Evolutionary conservation across 768 basidiomycete species (phyloP), one percentile per base, ranked within the genome.

Genomic region (Cubamyces sp.): DNA sequence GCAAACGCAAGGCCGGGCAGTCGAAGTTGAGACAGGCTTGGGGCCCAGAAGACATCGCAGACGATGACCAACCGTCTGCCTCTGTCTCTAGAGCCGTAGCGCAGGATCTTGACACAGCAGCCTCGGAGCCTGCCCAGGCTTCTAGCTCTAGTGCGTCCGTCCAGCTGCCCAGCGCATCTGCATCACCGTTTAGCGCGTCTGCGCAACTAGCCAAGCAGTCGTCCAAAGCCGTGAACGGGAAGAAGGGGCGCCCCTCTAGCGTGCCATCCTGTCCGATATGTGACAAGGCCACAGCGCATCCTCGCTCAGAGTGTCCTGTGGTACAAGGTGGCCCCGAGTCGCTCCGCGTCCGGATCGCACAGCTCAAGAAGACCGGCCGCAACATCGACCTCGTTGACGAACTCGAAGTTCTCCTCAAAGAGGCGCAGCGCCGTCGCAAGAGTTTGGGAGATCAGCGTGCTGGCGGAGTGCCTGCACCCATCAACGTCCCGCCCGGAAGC

Each of bases 271-370:
- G 86, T 62, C 80, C 79, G 42, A 72, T 84, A 21, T 87, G 86
- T 70, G 71, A 74, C 19, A 70, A 70, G 47, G 64, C 65, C 4
- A 79, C 82, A 7, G 74, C 76, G 41, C 87, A 88, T 63, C 72
- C 77, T 54, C 80, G 79, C n/a, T 76, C 76, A 52, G 70, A 70
- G 46, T 88, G 87, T 68, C 82, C 83, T 5, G 69, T 79, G 23
- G 74, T 87, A 25, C 60, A 74, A 25, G 76, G 75, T 40, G 82
- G 84, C 11, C 68, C 79, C 0, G 71, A 73, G 8, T 70, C 78
- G 8, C 77, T 87, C 66, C 75, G 73, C 62, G 73, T 72, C 52
- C 82, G 84, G 55, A 70, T 87, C 45, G 71, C 67, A 8, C 79
- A 83, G 62, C 70, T 86, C 19, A 71, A 75, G 66, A 64, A 73